Conservation (phyloP, 164 flowering plant genomes). For the Liquidambar formosana region DNA sequence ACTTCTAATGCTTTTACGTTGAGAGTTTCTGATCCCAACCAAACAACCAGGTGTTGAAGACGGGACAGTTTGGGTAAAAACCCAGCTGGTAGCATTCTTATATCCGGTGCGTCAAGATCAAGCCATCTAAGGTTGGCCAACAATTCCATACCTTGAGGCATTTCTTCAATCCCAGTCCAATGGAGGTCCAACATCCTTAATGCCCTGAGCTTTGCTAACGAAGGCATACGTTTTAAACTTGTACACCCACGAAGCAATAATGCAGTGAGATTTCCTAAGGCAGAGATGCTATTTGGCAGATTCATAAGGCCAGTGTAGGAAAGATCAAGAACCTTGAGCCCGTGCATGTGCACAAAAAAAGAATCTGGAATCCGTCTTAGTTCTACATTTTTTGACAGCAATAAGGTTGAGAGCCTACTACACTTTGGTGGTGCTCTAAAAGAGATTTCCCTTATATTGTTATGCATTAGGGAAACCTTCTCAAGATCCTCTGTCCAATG, state of each 20-base stretch:
- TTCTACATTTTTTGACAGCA: conserved; percentile 7
- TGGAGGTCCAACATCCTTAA: conserved; percentile 22
- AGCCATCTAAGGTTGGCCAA: conserved; percentile 13
- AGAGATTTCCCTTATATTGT: background rate
- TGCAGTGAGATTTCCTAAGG: conserved; percentile 19
- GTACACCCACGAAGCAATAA: conserved; percentile 18
- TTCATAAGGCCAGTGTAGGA: no score
- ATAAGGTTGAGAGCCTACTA: conserved; percentile 21
- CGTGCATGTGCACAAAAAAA: no score
- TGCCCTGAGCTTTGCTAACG: no score
- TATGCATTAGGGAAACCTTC: conserved; percentile 14
- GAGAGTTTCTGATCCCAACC: background rate
- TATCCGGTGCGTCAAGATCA: background rate
- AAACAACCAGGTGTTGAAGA: background rate
- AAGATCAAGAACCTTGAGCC: no score
- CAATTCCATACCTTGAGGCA: conserved; percentile 26
- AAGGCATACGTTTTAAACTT: no score
- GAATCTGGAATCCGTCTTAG: conserved; percentile 10
- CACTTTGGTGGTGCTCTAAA: conserved; percentile 13
- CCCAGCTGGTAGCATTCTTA: background rate
- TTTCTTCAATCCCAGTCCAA: background rate
- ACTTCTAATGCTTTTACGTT: background rate
- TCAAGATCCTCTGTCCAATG: no score
- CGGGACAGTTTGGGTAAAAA: conserved; percentile 5
- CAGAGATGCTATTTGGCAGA: no score